Evolutionary conservation across 768 basidiomycete genomes (phyloP).

Genomic region (Candolleomyces efflorescens): DNA sequence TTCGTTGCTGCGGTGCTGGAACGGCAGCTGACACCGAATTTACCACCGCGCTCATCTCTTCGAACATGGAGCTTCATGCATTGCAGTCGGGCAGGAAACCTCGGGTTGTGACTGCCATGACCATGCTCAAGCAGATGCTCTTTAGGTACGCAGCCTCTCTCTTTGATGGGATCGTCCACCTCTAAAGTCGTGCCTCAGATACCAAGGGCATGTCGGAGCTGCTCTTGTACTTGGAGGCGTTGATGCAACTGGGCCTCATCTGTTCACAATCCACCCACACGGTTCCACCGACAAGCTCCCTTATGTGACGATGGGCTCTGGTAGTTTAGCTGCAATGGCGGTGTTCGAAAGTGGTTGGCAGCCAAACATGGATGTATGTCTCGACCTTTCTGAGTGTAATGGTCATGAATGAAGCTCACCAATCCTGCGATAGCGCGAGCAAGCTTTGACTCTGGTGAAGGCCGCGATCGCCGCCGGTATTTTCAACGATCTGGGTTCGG

Average conservation of each 20-base stretch:
- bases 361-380: constrained; percentile 71
- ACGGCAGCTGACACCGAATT: constrained; percentile 99
- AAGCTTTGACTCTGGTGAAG: constrained; percentile 79
- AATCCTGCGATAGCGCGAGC: constrained; percentile 50
- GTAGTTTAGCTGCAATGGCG: constrained; percentile 96
- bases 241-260: constrained; percentile 89
- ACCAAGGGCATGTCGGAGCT: constrained; percentile 93
- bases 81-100: constrained; percentile 90
- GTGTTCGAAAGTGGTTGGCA: constrained; percentile 90
- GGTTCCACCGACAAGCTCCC: constrained; percentile 98
- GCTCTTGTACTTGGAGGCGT: constrained; percentile 96
- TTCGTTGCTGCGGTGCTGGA: constrained; percentile 97
- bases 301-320: constrained; percentile 98
- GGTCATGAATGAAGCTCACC: not conserved
- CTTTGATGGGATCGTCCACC: not conserved
- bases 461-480: constrained; percentile 92
- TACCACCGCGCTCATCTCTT: constrained; percentile 90
- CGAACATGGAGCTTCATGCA: constrained; percentile 91
- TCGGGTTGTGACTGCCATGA: constrained; percentile 96
- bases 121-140: constrained; percentile 95
- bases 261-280: constrained; percentile 95
- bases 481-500: constrained; percentile 98
- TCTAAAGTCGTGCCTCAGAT: constrained; percentile 35
- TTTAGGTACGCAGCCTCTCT: constrained; percentile 54
- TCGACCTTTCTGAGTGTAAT: not conserved